Conservation (phyloP, 495 filamentous ascomycete genomes). For the Aspergillus diversus region DNA sequence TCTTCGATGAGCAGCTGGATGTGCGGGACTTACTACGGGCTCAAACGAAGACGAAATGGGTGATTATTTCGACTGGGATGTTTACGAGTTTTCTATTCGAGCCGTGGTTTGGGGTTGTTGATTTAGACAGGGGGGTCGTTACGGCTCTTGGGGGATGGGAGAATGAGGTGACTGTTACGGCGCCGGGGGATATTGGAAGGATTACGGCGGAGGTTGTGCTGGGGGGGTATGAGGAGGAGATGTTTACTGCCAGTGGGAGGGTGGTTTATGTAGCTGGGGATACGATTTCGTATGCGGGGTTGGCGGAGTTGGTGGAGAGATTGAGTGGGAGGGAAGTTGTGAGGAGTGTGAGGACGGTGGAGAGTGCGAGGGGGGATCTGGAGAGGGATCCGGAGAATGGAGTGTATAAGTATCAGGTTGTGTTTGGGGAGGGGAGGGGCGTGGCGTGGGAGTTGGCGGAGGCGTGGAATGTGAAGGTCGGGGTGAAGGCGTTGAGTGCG, state of each 20-base stretch:
- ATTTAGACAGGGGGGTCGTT: slow-evolving; percentile 35
- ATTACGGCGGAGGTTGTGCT: slow-evolving; percentile 56
- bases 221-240: slow-evolving; percentile 25
- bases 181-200: slow-evolving; percentile 60
- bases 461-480: slow-evolving; percentile 51
- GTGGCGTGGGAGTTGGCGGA: slow-evolving; percentile 58
- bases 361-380: slow-evolving; percentile 43
- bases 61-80: slow-evolving; percentile 63
- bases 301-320: slow-evolving; percentile 53
- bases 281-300: slow-evolving; percentile 55
- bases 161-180: slow-evolving; percentile 59
- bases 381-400: slow-evolving; percentile 47
- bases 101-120: slow-evolving; percentile 59
- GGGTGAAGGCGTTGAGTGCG: slow-evolving; percentile 43
- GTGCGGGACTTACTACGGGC: slow-evolving; percentile 55
- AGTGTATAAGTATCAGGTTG: slow-evolving; percentile 60
- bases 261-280: slow-evolving; percentile 60
- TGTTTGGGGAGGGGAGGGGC: slow-evolving; percentile 61
- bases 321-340: slow-evolving; percentile 43
- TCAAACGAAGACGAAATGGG: slow-evolving; percentile 55
- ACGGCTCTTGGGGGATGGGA: slow-evolving; percentile 60
- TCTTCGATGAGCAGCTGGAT: slow-evolving; percentile 66
- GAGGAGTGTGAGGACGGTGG: slow-evolving; percentile 49
- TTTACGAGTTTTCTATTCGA: slow-evolving; percentile 68
- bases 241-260: slow-evolving; percentile 15